Conservation (phyloP, 495 filamentous ascomycete genomes). For the Geoglossum glabrum region DNA sequence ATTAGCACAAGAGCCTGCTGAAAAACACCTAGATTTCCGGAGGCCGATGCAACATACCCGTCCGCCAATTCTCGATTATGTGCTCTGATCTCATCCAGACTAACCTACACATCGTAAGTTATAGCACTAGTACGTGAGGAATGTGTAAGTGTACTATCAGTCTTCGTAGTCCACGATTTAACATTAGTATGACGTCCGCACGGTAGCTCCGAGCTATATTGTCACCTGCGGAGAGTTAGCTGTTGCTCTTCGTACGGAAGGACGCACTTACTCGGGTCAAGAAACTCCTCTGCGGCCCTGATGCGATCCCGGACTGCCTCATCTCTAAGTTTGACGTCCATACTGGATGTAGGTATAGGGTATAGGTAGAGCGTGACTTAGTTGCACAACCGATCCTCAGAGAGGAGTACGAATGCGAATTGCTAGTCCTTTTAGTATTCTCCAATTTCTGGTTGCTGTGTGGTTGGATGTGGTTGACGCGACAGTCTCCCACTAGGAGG, state of each 20-base stretch:
- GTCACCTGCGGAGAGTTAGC: conserved; percentile 24
- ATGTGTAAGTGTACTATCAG: conserved; percentile 28
- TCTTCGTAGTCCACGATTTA: conserved; percentile 65
- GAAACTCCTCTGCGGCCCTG: conserved; percentile 62
- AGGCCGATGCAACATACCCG: conserved; percentile 27
- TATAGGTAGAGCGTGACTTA: no score
- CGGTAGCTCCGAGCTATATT: conserved; percentile 38
- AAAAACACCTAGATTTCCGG: no score
- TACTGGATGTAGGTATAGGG: conserved; percentile 18
- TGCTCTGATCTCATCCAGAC: conserved; percentile 81
- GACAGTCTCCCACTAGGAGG: neutral
- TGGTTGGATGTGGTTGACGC: neutral
- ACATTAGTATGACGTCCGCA: conserved; percentile 78
- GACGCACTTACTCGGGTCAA: conserved; percentile 48
- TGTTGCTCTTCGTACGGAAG: neutral
- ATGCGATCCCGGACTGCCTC: conserved; percentile 64
- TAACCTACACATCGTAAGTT: conserved; percentile 35
- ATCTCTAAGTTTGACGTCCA: conserved; percentile 62
- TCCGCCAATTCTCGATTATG: conserved; percentile 82
- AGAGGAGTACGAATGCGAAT: neutral
- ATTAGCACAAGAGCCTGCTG: conserved; percentile 4
- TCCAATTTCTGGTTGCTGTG: neutral
- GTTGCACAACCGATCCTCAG: neutral
- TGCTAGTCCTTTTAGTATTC: neutral
- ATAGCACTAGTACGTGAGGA: neutral